Evolutionary conservation across 2,329 filamentous ascomycete genomes (phyloP), one percentile per base, ranked within the genome.

Genomic region (Amylocarpus encephaloides): DNA sequence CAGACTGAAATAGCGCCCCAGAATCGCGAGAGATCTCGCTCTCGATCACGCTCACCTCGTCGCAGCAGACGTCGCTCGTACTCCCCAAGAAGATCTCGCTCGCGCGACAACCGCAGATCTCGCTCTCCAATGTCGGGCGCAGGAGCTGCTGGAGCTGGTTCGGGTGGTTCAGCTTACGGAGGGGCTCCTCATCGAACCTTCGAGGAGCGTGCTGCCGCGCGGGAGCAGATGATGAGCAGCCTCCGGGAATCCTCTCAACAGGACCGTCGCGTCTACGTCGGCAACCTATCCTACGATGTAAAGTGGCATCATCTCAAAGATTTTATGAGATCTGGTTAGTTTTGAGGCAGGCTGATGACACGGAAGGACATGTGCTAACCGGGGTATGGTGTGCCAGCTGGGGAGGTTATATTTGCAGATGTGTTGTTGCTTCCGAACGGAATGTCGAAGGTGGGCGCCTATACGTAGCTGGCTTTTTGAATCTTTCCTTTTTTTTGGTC

Each of bases 401-500:
- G 93, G 81, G 92, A 97, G 74, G 93, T 98, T 72, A 83, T 97
- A 77, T 98, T 95, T 77, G 93, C 93, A 78, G 93, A 98, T 81
- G 93, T 98, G 70, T 85, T 98, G 75, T 80, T 95, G 73, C 90
- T 98, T 85, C 93, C 93, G 69, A 98, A 98, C 82, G 93, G 93
- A 91, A 98, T 98, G 93, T 97, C 92, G 88, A 98, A 98, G 92
- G 92, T 97, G 91, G 89, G 88, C 90, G 83, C 85, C 80, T 86
- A 87, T 78, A 83, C 77, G 79, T 91, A 86, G 86, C 82, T 84
- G 81, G 88, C 87, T 81, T 82, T 82, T 74, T 83, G 70, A 73
- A 75, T 79, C 73, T 74, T 75, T 71, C 41, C 36, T 65, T 70
- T 71, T 71, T 76, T 72, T 71, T 74, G 68, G 67, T 68, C 68